Evolutionary conservation across 2,329 filamentous ascomycete genomes (phyloP).

Genomic region (Teratosphaeriaceae sp.): DNA sequence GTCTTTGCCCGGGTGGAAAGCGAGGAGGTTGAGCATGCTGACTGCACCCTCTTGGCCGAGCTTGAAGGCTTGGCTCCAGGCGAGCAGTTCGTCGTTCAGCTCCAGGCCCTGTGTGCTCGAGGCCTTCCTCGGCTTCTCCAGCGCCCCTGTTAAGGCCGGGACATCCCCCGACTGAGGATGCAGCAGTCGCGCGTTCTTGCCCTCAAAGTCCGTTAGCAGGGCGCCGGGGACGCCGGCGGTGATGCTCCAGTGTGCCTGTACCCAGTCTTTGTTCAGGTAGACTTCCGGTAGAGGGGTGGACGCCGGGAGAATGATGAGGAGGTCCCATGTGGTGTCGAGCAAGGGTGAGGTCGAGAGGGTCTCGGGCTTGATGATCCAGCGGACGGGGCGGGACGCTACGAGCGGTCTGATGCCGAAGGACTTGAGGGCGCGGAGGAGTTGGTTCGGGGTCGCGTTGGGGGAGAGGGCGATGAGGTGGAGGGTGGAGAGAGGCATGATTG

Average conservation of each 20-base stretch:
- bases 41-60: slow-evolving; percentile 39
- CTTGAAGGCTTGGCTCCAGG: slow-evolving; percentile 42
- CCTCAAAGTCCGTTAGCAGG: slow-evolving; percentile 32
- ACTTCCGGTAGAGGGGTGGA: slow-evolving; percentile 18
- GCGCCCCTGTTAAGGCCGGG: slow-evolving; percentile 31
- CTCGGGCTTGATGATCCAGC: slow-evolving; percentile 46
- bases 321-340: slow-evolving; percentile 40
- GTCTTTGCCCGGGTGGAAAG: slow-evolving; percentile 46
- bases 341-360: slow-evolving; percentile 36
- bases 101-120: slow-evolving; percentile 46
- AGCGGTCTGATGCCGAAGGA: slow-evolving; percentile 34
- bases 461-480: slow-evolving; percentile 41
- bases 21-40: slow-evolving; percentile 58
- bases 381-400: slow-evolving; percentile 36
- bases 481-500: slow-evolving; percentile 44
- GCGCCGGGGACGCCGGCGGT: slow-evolving; percentile 39
- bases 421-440: slow-evolving; percentile 37
- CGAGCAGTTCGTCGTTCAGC: slow-evolving; percentile 43
- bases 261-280: slow-evolving; percentile 19
- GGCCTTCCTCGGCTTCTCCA: slow-evolving; percentile 27
- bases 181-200: slow-evolving; percentile 34
- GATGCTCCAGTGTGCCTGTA: slow-evolving; percentile 26
- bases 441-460: slow-evolving; percentile 23
- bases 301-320: slow-evolving; percentile 40
- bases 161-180: slow-evolving; percentile 26